Evolutionary conservation across 179 eudicot species (phyloP), one percentile per base, ranked within the genome.

Genomic region (Silene vulgaris): DNA sequence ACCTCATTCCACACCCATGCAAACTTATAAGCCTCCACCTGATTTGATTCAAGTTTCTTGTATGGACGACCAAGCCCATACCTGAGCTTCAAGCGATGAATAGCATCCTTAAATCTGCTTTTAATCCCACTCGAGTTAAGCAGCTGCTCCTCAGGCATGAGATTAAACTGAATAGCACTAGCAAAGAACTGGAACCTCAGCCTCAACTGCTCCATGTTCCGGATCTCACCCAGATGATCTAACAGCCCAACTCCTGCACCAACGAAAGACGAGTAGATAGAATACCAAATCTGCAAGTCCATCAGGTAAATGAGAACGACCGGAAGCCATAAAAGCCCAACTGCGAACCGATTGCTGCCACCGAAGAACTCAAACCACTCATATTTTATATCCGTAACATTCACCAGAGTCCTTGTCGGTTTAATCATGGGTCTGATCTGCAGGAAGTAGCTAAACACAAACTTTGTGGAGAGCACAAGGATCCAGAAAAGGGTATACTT

Each of bases 171-270:
- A 76, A 93, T 91, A 21, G 98, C 98, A 75, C 97, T 89, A 13
- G 98, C 98, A 86, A 93, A 93, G 85, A 91, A 93, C 85, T 93
- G 98, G 73, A 93, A 93, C 56, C 98, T 88, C 85, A 93, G 72
- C 84, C 95, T 87, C 82, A 93, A 75, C 77, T 93, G 98, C 81
- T 88, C 91, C 89, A 91, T 87, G 78, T 89, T 88, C 48, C 98
- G 81, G 30, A 93, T 93, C 87, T 93, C 98, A 65, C 98, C 98
- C 86, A 93, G 79, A 74, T 91, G 98, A 63, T 85, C 83, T 72
- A 93, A 86, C 86, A 93, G 77, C 59, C 98, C 98, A 57, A 91
- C 93, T 3, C 84, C 88, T 5, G 97, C 96, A 57, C 98, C 98
- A 72, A 86, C 89, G 65, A 93, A 85, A 1, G 98, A 86, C 3